A percentile compares a stretch with the other conserved stretches of the same genome.
These are phyloP conservation scores for Rhodotorula sphaerocarpa DNA, from an alignment of 768 basidiomycete species.

Conservation along the genomic window DNA sequence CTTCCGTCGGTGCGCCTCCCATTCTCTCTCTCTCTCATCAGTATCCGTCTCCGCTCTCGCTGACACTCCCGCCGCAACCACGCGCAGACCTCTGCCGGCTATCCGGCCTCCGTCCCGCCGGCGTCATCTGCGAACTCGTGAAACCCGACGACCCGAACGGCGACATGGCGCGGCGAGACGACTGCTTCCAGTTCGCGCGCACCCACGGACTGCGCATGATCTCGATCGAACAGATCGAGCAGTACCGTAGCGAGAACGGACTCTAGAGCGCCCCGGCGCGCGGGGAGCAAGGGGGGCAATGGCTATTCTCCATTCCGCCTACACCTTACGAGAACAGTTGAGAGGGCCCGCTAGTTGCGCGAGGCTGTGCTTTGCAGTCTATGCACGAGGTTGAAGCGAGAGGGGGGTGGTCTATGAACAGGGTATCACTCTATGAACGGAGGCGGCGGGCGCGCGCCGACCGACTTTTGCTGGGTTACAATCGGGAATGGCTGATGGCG, in stretches of 20 bases:
- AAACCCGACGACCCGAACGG: slow-evolving; percentile 76
- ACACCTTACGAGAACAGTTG: too few species aligned
- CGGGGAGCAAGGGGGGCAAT: too few species aligned
- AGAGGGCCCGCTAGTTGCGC: too few species aligned
- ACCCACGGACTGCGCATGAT: slow-evolving; percentile 87
- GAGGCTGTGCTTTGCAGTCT: too few species aligned
- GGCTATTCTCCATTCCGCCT: too few species aligned
- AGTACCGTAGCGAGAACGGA: slow-evolving; percentile 40
- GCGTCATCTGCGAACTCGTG: slow-evolving; percentile 87
- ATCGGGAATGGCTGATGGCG: too few species aligned
- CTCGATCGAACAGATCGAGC: slow-evolving; percentile 61
- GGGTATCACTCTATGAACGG: too few species aligned
- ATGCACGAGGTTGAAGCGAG: too few species aligned
- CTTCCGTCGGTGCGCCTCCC: slow-evolving; percentile 59
- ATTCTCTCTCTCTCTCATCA: slow-evolving; percentile 9
- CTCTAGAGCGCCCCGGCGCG: not conserved
- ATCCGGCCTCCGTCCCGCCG: slow-evolving; percentile 60
- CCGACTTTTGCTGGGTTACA: too few species aligned
- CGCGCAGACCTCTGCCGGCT: slow-evolving; percentile 66
- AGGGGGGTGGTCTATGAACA: too few species aligned
- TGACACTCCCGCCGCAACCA: not conserved
- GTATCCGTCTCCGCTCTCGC: not conserved
- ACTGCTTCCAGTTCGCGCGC: slow-evolving; percentile 83
- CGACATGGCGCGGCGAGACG: slow-evolving; percentile 88
- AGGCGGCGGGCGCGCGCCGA: too few species aligned